A percentile compares a stretch with the other conserved stretches of the same genome.
phyloP scores from a whole-genome alignment of 108 stramenopile species.

The Pseudonitzschia delicatissima region DNA sequence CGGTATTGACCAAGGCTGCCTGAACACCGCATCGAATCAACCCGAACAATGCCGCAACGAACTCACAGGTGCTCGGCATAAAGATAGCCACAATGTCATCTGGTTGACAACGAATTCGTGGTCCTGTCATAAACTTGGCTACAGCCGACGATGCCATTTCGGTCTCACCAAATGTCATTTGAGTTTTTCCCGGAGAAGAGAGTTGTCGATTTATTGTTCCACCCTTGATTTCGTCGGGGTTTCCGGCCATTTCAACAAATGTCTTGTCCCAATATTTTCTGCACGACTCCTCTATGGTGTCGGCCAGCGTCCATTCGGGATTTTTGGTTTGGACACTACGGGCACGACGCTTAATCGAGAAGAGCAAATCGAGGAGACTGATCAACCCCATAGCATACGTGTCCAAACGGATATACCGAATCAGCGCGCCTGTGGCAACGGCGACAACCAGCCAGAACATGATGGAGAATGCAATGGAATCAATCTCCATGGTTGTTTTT shows the following conservation, averaged over 20 bases:
- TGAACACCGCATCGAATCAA: conserved; percentile 13
- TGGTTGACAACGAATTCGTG: neutral
- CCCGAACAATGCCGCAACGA: conserved; percentile 15
- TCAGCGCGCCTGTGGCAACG: neutral
- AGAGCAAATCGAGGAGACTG: conserved; percentile 16
- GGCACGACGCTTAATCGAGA: conserved; percentile 17
- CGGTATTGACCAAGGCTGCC: conserved; percentile 18
- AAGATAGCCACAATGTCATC: conserved; percentile 17
- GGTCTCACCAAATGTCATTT: conserved; percentile 22
- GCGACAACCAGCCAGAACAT: neutral
- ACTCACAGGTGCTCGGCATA: conserved; percentile 22
- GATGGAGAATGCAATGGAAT: too few species aligned
- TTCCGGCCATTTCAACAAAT: conserved; percentile 8
- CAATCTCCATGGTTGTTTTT: too few species aligned
- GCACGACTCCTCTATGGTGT: conserved; percentile 14
- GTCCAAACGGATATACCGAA: conserved; percentile 5
- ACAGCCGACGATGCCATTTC: conserved; percentile 24
- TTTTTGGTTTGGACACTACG: conserved; percentile 3
- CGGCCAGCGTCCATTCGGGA: conserved; percentile 23
- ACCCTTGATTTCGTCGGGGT: neutral
- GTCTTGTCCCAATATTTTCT: conserved; percentile 12
- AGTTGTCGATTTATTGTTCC: neutral
- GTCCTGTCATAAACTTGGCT: conserved; percentile 4
- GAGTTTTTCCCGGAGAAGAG: neutral
- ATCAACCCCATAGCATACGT: neutral